Base-by-base conservation (phyloP, 345 rosid genomes). In the Zanthoxylum bungeanum region DNA sequence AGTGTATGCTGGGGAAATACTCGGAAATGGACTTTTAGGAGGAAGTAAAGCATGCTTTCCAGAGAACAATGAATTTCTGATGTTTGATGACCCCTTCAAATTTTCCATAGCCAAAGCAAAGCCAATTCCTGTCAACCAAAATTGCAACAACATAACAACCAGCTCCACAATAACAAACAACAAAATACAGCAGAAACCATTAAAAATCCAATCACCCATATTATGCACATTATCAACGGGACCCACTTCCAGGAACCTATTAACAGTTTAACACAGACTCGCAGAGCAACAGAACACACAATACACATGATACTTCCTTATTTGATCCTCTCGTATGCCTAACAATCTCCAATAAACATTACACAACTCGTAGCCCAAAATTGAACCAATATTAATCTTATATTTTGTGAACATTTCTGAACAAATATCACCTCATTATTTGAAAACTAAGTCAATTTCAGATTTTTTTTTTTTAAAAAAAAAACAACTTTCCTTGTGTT, bases 11-110 rank as follows among this genome's bases (percentile, higher is more conserved):
- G 96, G 83, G 28, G 96, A 82, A 70, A 85, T 83, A 62, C 73
- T 83, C 33, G 98, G 92, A 85, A 89, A 93, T 3, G 99, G 99
- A 60, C 83, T 89, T 79, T 82, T 96, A 7, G 99, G 99, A 74
- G 99, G 99, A 66, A 96, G 96, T 71, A 87, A 82, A 71, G 97
- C 85, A 66, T 91, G 84, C 81, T 85, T 96, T 71, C 92, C 94
- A 8, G 92, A 68, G 84, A 81, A 79, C 87, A 88, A 85, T 44
- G 84, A 78, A 75, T 86, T 91, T 79, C 82, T 87, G 51, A 87
- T 67, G 77, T 79, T 86, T 64, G 93, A 79, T 71, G 97, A 89
- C 34, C 95, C 97, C 64, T 85, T 93, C 50, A 96, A 88, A 83
- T 85, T 86, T 49, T 86, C 81, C 99, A 93, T 95, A 47, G 75